phyloP scores from a whole-genome alignment of 306 rosid species.

The Senna tora region DNA sequence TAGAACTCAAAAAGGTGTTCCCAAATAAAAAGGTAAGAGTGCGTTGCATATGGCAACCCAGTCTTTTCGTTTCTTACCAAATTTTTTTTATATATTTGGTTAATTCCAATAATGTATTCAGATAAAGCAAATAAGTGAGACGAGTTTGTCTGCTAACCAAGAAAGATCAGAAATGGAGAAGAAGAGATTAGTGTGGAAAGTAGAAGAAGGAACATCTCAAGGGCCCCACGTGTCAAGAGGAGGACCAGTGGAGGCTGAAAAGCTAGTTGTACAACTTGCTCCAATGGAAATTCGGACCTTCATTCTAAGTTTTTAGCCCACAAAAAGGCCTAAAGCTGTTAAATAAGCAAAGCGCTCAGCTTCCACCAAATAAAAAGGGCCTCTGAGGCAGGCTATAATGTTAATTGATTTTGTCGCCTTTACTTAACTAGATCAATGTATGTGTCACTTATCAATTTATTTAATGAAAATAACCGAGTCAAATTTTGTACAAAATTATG shows the following conservation, averaged over 20 bases:
- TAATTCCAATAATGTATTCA: constrained; percentile 35
- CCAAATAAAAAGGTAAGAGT: constrained; percentile 59
- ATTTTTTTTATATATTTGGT: constrained; percentile 1
- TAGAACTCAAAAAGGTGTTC: constrained; percentile 68
- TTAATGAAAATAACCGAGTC: no score
- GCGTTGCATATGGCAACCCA: neutral
- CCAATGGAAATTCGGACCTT: constrained; percentile 76
- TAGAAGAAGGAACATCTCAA: constrained; percentile 40
- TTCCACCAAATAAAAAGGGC: no score
- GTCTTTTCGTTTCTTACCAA: neutral
- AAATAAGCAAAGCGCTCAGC: constrained; percentile 24
- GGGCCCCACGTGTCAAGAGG: constrained; percentile 52
- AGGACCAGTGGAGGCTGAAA: constrained; percentile 64
- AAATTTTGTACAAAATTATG: no score
- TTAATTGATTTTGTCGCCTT: no score
- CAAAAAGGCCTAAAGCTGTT: neutral
- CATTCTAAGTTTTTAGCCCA: constrained; percentile 40
- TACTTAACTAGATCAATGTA: no score
- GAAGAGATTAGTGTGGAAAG: constrained; percentile 73
- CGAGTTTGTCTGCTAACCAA: constrained; percentile 78
- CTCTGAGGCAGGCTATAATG: no score
- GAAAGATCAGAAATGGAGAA: constrained; percentile 75
- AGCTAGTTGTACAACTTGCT: constrained; percentile 62
- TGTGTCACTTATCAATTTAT: no score
- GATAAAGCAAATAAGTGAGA: constrained; percentile 61